Evolutionary conservation across 495 filamentous ascomycete species (phyloP), one percentile per base, ranked within the genome.

Genomic region (Talaromyces ruber): DNA sequence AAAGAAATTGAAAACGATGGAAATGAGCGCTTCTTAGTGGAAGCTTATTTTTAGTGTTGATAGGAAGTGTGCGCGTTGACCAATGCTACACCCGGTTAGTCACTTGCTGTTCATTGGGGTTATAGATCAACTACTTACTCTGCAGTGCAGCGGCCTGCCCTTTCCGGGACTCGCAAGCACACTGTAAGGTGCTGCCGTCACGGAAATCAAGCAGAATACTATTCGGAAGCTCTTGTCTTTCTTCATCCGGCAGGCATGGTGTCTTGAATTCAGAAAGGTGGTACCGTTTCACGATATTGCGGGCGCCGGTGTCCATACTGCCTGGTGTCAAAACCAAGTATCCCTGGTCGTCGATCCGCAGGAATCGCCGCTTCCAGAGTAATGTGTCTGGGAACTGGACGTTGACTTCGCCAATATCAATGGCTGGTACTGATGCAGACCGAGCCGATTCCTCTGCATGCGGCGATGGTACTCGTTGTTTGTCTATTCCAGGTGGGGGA

Each of bases 321-420:
- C 83, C 79, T 24, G 86, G 79, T 12, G 82, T 86, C 61, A 94
- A 78, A 62, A 94, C 84, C 50, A 97, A 71, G 67, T 87, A 88
- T 9, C 93, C 93, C 53, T 87, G 79, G 62, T 81, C 81, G 69
- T 95, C 89, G 53, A 97, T 80, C 57, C 86, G 82, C 75, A 96
- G 85, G 67, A 84, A 86, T 57, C 92, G 85, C 56, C 91, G 87
- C 74, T 96, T 96, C 93, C 93, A 97, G 9, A 97, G 79, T 24
- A 97, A 80, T 51, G 87, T 93, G 70, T 95, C 93, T 1, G 93
- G 92, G 68, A 97, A 96, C 67, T 97, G 93, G 3, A 96, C 86
- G 64, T 97, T 96, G 57, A 96, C 86, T 67, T 96, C 92, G 43
- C 93, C 92, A 70, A 95, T 82, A 58, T 87, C 83, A 28, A 88